A percentile compares a stretch with the other conserved stretches of the same genome.
phyloP scores from a whole-genome alignment of 495 filamentous ascomycete genomes.

The Tuber borchii region DNA sequence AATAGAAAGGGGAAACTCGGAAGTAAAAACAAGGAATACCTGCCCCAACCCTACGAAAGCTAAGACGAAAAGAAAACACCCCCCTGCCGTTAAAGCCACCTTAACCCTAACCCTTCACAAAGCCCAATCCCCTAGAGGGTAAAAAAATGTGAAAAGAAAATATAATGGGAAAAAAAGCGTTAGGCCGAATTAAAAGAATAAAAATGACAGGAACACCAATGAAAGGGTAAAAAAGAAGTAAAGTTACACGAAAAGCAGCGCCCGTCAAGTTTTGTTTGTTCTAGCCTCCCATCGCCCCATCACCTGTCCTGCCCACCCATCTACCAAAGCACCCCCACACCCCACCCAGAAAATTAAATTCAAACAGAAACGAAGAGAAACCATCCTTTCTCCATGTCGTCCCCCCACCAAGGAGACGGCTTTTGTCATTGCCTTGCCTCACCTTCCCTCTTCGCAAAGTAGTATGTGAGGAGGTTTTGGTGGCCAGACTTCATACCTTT shows the following conservation, averaged over 20 bases:
- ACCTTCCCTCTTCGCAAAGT: conserved; percentile 57
- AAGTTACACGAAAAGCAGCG: neutral
- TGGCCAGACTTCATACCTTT: conserved; percentile 59
- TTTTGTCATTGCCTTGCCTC: conserved; percentile 34
- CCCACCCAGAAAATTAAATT: neutral
- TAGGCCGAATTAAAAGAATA: neutral
- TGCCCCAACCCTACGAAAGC: neutral
- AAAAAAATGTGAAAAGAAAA: neutral
- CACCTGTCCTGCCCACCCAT: neutral
- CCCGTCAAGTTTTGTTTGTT: neutral
- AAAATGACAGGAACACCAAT: neutral
- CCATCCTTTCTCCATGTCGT: neutral
- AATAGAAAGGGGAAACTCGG: neutral
- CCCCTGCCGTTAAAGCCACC: neutral
- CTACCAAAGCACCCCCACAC: neutral
- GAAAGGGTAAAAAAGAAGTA: neutral
- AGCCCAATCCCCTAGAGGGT: neutral
- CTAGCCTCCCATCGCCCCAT: neutral
- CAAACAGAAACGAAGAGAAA: conserved; percentile 1
- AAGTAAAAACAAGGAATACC: neutral
- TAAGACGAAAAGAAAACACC: neutral
- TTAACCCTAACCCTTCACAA: neutral
- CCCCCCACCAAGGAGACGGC: neutral
- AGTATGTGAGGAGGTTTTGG: conserved; percentile 75
- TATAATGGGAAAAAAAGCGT: neutral